A percentile compares a stretch with the other conserved stretches of the same genome.
Evolutionary conservation across 208 protist species (phyloP).

Genomic region (Acanthamoeba divionensis): DNA sequence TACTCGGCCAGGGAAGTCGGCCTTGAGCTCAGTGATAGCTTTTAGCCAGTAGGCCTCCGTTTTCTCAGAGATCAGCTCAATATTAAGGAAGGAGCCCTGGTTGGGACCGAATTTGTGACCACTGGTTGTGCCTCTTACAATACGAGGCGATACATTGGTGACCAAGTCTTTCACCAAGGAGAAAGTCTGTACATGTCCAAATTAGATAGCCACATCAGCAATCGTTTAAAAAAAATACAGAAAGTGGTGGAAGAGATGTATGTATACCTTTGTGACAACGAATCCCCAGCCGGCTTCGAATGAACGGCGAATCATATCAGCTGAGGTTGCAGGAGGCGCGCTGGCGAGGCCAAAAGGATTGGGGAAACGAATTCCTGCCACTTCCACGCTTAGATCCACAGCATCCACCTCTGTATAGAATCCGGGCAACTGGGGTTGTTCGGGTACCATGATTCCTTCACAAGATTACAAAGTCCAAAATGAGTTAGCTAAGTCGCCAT

Average conservation of each 20-base stretch:
- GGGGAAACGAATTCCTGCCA: slow-evolving; percentile 85
- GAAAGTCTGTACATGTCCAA: no score
- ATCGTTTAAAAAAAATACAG: no score
- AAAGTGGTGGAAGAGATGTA: no score
- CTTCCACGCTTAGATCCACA: slow-evolving; percentile 82
- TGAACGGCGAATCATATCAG: slow-evolving; percentile 76
- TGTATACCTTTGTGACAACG: slow-evolving; percentile 82
- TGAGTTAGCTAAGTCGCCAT: no score
- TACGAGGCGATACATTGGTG: slow-evolving; percentile 86
- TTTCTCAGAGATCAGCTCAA: slow-evolving; percentile 87
- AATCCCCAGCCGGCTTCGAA: slow-evolving; percentile 89
- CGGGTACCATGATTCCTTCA: slow-evolving; percentile 45
- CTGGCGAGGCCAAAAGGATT: slow-evolving; percentile 90
- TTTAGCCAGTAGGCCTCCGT: slow-evolving; percentile 82
- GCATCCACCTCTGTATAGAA: slow-evolving; percentile 84
- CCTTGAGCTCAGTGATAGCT: slow-evolving; percentile 84
- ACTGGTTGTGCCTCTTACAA: slow-evolving; percentile 76
- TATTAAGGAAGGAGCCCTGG: slow-evolving; percentile 85
- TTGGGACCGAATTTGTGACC: slow-evolving; percentile 76
- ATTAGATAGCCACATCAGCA: no score
- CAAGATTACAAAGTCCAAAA: no score
- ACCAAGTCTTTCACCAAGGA: slow-evolving; percentile 83
- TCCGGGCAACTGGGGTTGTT: slow-evolving; percentile 75
- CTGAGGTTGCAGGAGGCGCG: slow-evolving; percentile 79
- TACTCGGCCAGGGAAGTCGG: slow-evolving; percentile 82